Conservation (phyloP, 2,329 filamentous ascomycete genomes). For the Scopulariopsis brevicaulis region DNA sequence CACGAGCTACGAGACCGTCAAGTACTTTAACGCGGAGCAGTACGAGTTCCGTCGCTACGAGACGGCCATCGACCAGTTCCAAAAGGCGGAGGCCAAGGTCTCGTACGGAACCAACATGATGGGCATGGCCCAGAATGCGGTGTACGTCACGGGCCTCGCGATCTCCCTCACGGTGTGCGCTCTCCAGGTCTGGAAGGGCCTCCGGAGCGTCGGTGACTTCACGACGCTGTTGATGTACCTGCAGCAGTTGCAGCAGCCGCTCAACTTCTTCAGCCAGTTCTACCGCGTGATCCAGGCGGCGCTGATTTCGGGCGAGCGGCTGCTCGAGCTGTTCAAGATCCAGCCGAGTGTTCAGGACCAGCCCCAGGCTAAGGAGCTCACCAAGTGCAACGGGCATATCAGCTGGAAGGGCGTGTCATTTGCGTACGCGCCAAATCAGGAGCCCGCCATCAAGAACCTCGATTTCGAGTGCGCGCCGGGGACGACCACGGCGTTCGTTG, state of each 20-base stretch:
- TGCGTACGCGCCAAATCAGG: constrained; percentile 58
- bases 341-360: constrained; percentile 81
- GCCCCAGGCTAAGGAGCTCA: constrained; percentile 50
- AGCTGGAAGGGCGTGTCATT: constrained; percentile 84
- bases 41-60: constrained; percentile 70
- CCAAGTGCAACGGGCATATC: constrained; percentile 67
- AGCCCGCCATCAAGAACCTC: constrained; percentile 70
- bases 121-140: constrained; percentile 70
- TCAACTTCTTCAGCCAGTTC: constrained; percentile 89
- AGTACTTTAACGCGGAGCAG: constrained; percentile 77
- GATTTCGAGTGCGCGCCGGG: constrained; percentile 79
- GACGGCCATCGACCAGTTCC: constrained; percentile 58
- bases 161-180: constrained; percentile 63
- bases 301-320: constrained; percentile 93
- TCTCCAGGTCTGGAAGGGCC: constrained; percentile 61
- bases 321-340: constrained; percentile 94
- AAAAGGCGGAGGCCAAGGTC: constrained; percentile 65
- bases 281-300: constrained; percentile 93
- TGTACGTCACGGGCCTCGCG: constrained; percentile 69
- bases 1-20: constrained; percentile 94
- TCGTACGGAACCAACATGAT: constrained; percentile 67
- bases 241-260: constrained; percentile 65
- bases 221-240: constrained; percentile 66
- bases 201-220: constrained; percentile 58
- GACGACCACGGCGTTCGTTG: constrained; percentile 90